Base-by-base conservation (phyloP, 306 rosid genomes). In the Cucumis hystrix region DNA sequence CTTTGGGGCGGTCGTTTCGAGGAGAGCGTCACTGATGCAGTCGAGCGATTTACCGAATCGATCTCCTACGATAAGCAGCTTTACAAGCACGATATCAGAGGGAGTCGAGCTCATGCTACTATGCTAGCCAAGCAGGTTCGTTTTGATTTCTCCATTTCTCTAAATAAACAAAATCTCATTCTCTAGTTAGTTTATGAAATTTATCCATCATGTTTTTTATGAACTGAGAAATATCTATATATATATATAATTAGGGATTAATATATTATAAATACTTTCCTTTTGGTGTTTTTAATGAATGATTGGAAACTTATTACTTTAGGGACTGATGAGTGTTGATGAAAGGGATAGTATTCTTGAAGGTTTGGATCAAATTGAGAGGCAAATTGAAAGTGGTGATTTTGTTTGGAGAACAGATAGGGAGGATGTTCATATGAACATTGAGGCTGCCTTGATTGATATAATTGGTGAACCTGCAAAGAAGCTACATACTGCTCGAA, bases 1-100 rank as follows among this genome's bases (percentile, higher is more conserved):
- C 93, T 95, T 0, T 95, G 99, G 99, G 99, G 97, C 21, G 99
- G 99, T n/a, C 88, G 99, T 35, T 95, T 95, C 80, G 89, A 95
- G 80, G 91, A 92, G 68, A 84, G 91, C 57, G 96, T 95, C 8
- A 90, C 99, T 39, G 97, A 95, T 43, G 85, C 83, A 4, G 99
- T 95, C 3, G 99, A 95, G 83, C 87, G 96, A 55, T 90, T 95
- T 89, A 90, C 99, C 0, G 99, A 95, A 78, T 95, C 99, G n/a
- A 85, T 95, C 80, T 92, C 97, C 13, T 95, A 63, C 76, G 99
- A 95, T 70, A 95, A 90, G 57, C 82, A 76, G 81, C 89, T 95
- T 14, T 95, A 89, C 85, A 95, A 89, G 85, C 96, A 95, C 21
- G 99, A 95, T 80, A 92, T 95, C 21, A 77, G 75, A 81, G 99